These are phyloP conservation scores for Amanita brunnescens DNA, from an alignment of 768 basidiomycete genomes.

Conservation along the genomic window DNA sequence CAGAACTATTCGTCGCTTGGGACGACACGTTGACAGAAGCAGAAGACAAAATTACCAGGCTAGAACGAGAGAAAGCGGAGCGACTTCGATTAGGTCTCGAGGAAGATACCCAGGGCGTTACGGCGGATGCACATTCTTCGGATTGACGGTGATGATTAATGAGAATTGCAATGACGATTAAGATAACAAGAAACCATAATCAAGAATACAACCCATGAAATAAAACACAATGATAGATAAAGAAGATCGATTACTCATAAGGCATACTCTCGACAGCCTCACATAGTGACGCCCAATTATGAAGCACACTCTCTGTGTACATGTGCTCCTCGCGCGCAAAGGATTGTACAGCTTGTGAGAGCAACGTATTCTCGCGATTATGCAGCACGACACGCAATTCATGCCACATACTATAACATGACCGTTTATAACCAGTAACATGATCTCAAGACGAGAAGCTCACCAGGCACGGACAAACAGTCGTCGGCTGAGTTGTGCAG, in stretches of 20 bases:
- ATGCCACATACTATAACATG: slow-evolving; percentile 75
- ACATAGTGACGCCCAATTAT: slow-evolving; percentile 68
- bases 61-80: slow-evolving; percentile 58
- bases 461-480: slow-evolving; percentile 86
- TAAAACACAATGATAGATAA: neutral
- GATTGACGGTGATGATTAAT: neutral
- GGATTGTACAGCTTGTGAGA: slow-evolving; percentile 62
- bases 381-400: slow-evolving; percentile 90
- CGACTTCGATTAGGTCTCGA: slow-evolving; percentile 54
- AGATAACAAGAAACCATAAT: neutral
- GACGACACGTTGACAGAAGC: slow-evolving; percentile 66
- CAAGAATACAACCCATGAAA: neutral
- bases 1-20: slow-evolving; percentile 81
- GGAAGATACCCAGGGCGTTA: slow-evolving; percentile 11
- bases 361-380: slow-evolving; percentile 78
- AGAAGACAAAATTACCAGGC: slow-evolving; percentile 45
- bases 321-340: slow-evolving; percentile 71
- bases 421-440: neutral
- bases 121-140: neutral
- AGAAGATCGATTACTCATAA: slow-evolving; percentile 45
- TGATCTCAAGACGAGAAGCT: slow-evolving; percentile 14
- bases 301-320: slow-evolving; percentile 51
- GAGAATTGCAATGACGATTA: neutral
- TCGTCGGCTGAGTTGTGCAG: slow-evolving; percentile 63
- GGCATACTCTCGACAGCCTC: slow-evolving; percentile 79